A percentile compares a stretch with the other conserved stretches of the same genome.
Conservation (phyloP, 2,329 filamentous ascomycete species). For the Cladosporium colombiae region DNA sequence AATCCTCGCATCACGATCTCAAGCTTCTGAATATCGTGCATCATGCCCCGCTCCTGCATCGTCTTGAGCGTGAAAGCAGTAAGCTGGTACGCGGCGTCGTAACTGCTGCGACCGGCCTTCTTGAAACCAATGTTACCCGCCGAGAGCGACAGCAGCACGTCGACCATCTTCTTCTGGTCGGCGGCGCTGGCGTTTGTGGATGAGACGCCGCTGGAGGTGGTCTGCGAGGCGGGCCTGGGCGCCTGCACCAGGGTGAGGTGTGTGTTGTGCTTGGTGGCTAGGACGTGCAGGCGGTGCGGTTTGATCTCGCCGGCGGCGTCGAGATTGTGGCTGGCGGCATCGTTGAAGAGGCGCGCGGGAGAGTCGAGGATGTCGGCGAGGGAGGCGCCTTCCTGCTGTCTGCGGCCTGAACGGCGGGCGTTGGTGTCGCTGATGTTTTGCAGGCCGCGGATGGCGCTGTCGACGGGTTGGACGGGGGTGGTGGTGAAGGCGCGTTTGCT, state of each 20-base stretch:
- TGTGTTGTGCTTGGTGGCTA: constrained; percentile 88
- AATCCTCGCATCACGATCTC: constrained; percentile 85
- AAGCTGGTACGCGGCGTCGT: constrained; percentile 91
- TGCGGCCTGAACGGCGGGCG: background rate
- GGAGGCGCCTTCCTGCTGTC: background rate
- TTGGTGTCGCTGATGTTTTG: constrained; percentile 13
- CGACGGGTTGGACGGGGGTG: constrained; percentile 25
- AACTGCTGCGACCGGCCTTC: constrained; percentile 76
- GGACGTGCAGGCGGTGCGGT: constrained; percentile 85
- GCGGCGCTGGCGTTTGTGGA: constrained; percentile 46
- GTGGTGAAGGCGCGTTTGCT: constrained; percentile 36
- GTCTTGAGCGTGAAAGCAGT: constrained; percentile 79
- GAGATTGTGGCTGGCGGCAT: constrained; percentile 11
- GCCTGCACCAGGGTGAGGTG: constrained; percentile 88
- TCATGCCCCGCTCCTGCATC: constrained; percentile 78
- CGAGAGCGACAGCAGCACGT: constrained; percentile 76
- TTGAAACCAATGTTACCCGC: constrained; percentile 89
- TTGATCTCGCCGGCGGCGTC: constrained; percentile 13
- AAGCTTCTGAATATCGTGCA: constrained; percentile 72
- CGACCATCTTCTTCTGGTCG: constrained; percentile 48
- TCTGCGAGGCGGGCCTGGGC: constrained; percentile 30
- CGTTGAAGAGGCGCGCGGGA: constrained; percentile 1
- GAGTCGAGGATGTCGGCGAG: constrained; percentile 5
- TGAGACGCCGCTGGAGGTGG: constrained; percentile 30
- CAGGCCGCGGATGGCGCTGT: constrained; percentile 12